Conservation (phyloP, 768 basidiomycete genomes). For the Mycena vitilis region DNA sequence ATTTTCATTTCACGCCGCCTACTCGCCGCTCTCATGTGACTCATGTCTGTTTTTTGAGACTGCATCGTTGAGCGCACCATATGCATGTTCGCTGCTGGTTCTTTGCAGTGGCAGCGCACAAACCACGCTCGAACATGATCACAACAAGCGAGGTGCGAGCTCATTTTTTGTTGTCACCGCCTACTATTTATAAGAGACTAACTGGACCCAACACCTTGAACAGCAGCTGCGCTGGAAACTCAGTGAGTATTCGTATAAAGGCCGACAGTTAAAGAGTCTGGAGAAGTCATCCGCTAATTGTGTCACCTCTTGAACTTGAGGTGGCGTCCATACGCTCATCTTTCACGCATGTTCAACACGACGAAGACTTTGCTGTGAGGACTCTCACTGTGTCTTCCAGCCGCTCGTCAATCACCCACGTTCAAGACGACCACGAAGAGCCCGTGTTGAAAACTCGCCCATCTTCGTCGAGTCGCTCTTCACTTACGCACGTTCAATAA, state of each 20-base stretch:
- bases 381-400: conserved; percentile 9
- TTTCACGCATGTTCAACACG: conserved; percentile 20
- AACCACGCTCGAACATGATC: background rate
- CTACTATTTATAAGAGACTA: no score
- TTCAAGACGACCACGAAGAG: conserved; percentile 14
- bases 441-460: background rate
- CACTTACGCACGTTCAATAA: no score
- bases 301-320: background rate
- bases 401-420: conserved; percentile 23
- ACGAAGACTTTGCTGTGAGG: conserved; percentile 4
- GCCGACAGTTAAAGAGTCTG: background rate
- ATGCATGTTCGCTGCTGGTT: background rate
- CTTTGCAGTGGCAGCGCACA: background rate
- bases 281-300: background rate
- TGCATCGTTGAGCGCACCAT: background rate
- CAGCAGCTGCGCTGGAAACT: background rate
- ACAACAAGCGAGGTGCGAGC: background rate
- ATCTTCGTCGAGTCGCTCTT: no score
- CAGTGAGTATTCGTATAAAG: background rate
- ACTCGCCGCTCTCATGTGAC: background rate
- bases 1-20: conserved; percentile 3
- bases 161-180: no score
- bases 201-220: no score
- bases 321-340: conserved; percentile 27
- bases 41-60: background rate